Conservation (phyloP, 1,284 basidiomycete species). For the Boletus austroedulis region DNA sequence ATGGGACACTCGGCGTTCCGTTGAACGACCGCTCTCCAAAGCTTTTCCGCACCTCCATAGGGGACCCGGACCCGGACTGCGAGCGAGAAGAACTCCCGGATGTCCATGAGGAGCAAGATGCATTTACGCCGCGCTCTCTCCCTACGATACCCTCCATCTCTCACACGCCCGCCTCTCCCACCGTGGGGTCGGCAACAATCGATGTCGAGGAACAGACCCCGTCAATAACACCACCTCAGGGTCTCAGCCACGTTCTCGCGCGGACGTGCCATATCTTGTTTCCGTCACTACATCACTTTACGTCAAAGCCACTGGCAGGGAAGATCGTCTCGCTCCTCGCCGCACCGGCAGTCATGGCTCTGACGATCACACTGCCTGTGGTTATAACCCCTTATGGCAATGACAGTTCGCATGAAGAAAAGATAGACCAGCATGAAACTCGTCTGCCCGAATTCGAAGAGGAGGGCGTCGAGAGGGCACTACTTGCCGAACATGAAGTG, state of each 20-base stretch:
- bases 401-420: constrained; percentile 44
- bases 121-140: constrained; percentile 21
- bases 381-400: constrained; percentile 65
- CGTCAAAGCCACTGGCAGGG: constrained; percentile 68
- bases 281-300: constrained; percentile 81
- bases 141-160: constrained; percentile 51
- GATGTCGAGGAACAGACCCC: constrained; percentile 45
- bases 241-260: constrained; percentile 40
- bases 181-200: constrained; percentile 35
- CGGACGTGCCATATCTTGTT: constrained; percentile 67
- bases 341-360: constrained; percentile 78
- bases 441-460: constrained; percentile 63
- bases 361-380: constrained; percentile 91
- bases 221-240: constrained; percentile 43
- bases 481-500: constrained; percentile 65
- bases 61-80: constrained; percentile 14
- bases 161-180: constrained; percentile 57
- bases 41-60: constrained; percentile 34
- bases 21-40: constrained; percentile 46
- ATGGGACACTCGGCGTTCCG: constrained; percentile 47
- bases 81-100: constrained; percentile 11
- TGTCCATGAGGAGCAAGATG: constrained; percentile 14
- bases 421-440: constrained; percentile 29
- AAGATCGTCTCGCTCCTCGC: constrained; percentile 79
- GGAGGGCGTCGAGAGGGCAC: constrained; percentile 55